Percentiles rank a stretch among this genome's conserved stretches.
These are phyloP conservation scores for Lolium rigidum DNA, from an alignment of 176 grass and related monocot species.

Conservation along the genomic window DNA sequence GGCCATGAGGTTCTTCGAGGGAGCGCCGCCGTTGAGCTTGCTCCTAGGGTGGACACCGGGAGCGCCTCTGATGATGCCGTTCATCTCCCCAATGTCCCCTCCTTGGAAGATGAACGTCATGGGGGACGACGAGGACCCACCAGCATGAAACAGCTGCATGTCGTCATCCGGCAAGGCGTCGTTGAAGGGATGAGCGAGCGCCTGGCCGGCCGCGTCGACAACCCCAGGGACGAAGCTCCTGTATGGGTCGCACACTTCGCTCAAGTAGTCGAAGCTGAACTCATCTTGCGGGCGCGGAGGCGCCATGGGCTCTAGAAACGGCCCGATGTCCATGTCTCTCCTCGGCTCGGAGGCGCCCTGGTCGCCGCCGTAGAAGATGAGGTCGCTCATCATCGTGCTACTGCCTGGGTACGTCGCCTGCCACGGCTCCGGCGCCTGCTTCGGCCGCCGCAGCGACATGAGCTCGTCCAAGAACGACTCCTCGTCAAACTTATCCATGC, in stretches of 20 bases:
- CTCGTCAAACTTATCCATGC: conserved; percentile 76
- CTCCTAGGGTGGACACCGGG: conserved; percentile 35
- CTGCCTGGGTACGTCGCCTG: conserved; percentile 43
- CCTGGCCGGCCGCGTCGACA: neutral
- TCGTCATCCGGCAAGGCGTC: conserved; percentile 50
- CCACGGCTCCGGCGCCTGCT: conserved; percentile 49
- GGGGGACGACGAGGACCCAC: neutral
- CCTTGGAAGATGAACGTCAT: conserved; percentile 49
- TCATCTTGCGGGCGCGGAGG: conserved; percentile 41
- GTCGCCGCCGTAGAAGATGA: conserved; percentile 64
- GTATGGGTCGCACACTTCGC: conserved; percentile 77
- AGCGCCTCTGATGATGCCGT: neutral
- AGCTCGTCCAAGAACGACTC: conserved; percentile 82
- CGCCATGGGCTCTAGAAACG: conserved; percentile 32
- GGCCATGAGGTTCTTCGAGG: conserved; percentile 90
- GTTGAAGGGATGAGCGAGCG: neutral
- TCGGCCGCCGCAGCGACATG: conserved; percentile 58
- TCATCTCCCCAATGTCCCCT: conserved; percentile 22
- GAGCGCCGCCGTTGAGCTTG: conserved; percentile 41
- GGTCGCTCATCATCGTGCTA: conserved; percentile 48
- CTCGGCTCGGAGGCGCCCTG: neutral
- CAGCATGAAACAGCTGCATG: neutral
- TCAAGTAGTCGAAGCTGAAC: conserved; percentile 73
- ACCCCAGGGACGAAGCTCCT: conserved; percentile 18
- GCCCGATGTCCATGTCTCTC: conserved; percentile 10